These are phyloP conservation scores for Clonostachys sp. DNA, from an alignment of 2,329 filamentous ascomycete species.

Conservation along the genomic window DNA sequence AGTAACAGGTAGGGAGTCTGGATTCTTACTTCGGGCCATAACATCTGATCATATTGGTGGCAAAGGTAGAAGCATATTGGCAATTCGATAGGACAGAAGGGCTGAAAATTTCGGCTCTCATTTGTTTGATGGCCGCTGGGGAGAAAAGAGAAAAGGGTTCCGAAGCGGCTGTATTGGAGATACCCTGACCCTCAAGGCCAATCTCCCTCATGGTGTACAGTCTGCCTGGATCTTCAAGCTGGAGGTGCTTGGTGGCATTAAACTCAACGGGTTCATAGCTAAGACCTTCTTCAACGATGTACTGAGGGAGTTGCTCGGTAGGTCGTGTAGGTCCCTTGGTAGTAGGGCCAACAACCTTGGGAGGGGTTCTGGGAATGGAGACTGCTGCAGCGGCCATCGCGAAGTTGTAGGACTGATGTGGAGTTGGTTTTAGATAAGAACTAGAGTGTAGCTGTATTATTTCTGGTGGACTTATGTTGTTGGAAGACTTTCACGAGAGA, in stretches of 20 bases:
- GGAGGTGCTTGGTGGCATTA: conserved; percentile 49
- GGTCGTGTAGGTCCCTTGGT: conserved; percentile 12
- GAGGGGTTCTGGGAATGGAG: background rate
- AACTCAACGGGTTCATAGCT: conserved; percentile 28
- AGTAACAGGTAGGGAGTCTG: too few relatives aligned
- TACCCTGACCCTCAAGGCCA: conserved; percentile 49
- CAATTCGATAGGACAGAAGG: conserved; percentile 51
- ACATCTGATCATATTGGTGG: conserved; percentile 53
- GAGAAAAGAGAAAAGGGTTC: conserved; percentile 63
- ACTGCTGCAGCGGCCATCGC: background rate
- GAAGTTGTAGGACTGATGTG: background rate
- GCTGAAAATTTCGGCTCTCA: conserved; percentile 58
- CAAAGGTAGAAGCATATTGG: conserved; percentile 36
- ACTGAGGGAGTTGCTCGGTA: conserved; percentile 13
- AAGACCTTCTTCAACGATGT: conserved; percentile 15
- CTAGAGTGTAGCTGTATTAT: too few relatives aligned
- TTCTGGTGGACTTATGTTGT: too few relatives aligned
- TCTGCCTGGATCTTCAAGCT: conserved; percentile 42
- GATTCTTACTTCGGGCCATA: background rate
- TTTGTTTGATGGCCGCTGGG: conserved; percentile 53
- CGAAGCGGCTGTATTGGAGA: conserved; percentile 60
- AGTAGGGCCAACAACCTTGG: conserved; percentile 14
- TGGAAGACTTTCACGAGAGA: too few relatives aligned
- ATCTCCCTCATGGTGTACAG: conserved; percentile 55
- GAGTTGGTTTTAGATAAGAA: too few relatives aligned